phyloP scores from a whole-genome alignment of 1,139 yeast species.

The Suhomyces taliae region DNA sequence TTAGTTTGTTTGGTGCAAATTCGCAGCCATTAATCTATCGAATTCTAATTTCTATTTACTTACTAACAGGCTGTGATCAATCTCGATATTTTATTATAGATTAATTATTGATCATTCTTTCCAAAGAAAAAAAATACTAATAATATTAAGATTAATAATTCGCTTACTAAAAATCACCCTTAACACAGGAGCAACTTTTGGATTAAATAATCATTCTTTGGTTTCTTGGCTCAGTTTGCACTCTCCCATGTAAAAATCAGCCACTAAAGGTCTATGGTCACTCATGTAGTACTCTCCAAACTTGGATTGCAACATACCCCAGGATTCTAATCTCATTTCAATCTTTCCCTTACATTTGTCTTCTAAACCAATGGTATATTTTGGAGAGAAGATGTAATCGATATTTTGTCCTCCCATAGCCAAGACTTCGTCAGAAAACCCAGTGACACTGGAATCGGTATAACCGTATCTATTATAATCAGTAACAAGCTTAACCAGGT shows the following conservation, averaged over 20 bases:
- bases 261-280: conserved; percentile 57
- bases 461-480: conserved; percentile 43
- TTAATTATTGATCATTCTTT: no score
- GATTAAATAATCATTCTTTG: no score
- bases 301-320: conserved; percentile 49
- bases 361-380: conserved; percentile 25
- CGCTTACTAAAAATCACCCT: no score
- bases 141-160: no score
- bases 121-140: no score
- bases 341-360: conserved; percentile 19
- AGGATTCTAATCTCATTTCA: conserved; percentile 26
- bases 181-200: no score
- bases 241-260: conserved; percentile 29
- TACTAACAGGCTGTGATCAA: no score
- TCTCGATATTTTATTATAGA: no score
- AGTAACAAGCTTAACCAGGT: conserved; percentile 26
- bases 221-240: background rate
- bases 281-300: conserved; percentile 46
- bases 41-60: no score
- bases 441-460: conserved; percentile 47
- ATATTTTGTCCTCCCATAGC: conserved; percentile 38
- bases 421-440: conserved; percentile 42
- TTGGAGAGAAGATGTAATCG: conserved; percentile 52
- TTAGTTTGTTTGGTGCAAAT: no score
- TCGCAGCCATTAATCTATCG: no score